These are phyloP conservation scores for Trifolium repens DNA, from an alignment of 306 rosid genomes.

Conservation along the genomic window DNA sequence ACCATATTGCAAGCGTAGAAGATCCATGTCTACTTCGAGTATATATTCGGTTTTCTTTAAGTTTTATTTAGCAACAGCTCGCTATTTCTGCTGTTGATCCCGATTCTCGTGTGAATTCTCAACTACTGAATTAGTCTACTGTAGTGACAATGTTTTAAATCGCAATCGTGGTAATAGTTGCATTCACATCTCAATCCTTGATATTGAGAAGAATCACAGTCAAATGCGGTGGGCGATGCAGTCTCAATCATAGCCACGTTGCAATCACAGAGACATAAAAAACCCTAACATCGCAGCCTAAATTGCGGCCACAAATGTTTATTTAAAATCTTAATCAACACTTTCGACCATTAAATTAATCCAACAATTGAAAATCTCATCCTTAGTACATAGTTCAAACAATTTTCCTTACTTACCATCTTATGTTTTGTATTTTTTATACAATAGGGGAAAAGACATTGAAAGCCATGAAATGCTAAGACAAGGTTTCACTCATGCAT, in stretches of 20 bases:
- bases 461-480: constrained; percentile 76
- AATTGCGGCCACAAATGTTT: neutral
- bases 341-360: neutral
- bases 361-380: neutral
- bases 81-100: too few species aligned
- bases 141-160: too few species aligned
- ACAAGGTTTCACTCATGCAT: constrained; percentile 88
- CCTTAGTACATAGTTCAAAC: too few species aligned
- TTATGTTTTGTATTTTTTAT: neutral
- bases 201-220: neutral
- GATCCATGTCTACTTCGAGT: too few species aligned
- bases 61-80: too few species aligned
- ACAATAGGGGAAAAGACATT: constrained; percentile 73
- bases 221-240: neutral
- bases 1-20: too few species aligned
- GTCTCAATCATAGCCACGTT: neutral
- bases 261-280: neutral
- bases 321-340: neutral
- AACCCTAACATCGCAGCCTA: neutral
- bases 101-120: too few species aligned
- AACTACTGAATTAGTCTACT: too few species aligned
- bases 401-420: too few species aligned
- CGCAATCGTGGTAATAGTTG: neutral
- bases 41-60: too few species aligned
- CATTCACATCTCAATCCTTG: neutral